Evolutionary conservation across 176 grass and related monocot genomes (phyloP).

Genomic region (Zizania latifolia): DNA sequence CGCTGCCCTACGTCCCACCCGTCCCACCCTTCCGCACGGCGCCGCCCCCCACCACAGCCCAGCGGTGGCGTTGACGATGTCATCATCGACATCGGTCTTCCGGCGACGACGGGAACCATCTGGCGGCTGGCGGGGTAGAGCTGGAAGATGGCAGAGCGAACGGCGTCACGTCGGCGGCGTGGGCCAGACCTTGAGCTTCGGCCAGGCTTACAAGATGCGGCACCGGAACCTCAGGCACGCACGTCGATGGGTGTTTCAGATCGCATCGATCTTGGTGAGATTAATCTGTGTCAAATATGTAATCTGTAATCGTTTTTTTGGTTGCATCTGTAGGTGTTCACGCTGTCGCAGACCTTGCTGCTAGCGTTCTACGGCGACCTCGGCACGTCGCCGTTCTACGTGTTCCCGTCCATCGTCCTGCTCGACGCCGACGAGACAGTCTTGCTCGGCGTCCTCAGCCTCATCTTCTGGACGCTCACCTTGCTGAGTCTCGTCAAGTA

Average conservation of each 20-base stretch:
- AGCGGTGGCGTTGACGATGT: neutral
- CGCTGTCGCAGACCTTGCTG: constrained; percentile 25
- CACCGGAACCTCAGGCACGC: constrained; percentile 28
- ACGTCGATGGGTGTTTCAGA: too few species aligned
- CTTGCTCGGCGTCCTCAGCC: constrained; percentile 50
- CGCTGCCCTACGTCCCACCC: too few species aligned
- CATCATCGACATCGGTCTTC: neutral
- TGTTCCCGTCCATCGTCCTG: constrained; percentile 57
- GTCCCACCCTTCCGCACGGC: too few species aligned
- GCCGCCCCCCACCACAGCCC: too few species aligned
- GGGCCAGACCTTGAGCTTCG: constrained; percentile 30
- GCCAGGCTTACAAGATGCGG: constrained; percentile 36
- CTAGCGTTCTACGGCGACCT: constrained; percentile 55
- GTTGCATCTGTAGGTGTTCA: constrained; percentile 33
- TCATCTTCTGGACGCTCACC: constrained; percentile 65
- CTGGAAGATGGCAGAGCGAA: neutral
- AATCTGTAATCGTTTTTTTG: neutral
- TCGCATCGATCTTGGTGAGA: too few species aligned
- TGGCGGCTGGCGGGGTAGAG: neutral
- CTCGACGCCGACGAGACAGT: constrained; percentile 32
- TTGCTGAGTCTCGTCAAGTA: constrained; percentile 58
- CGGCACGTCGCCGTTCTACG: constrained; percentile 61
- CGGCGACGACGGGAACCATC: neutral
- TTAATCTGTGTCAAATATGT: too few species aligned
- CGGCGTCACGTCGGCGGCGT: neutral